phyloP scores from a whole-genome alignment of 768 basidiomycete genomes.

The Roridomyces roridus region DNA sequence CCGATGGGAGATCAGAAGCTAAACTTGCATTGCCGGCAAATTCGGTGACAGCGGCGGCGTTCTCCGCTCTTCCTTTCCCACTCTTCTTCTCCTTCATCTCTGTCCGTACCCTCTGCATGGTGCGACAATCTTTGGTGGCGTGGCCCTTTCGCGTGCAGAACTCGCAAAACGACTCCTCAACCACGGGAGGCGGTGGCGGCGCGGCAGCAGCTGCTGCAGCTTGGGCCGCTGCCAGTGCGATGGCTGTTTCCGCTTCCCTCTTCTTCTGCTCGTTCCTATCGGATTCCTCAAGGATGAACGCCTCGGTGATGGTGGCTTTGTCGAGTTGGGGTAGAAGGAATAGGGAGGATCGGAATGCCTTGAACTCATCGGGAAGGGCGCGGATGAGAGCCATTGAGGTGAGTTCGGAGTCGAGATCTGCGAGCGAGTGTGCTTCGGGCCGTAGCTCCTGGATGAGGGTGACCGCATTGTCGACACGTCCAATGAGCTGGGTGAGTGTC shows the following conservation, averaged over 20 bases:
- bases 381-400: too few species aligned
- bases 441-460: constrained; percentile 25
- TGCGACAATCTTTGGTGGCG: too few species aligned
- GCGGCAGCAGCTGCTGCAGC: neutral
- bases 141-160: too few species aligned
- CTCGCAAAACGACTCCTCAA: constrained; percentile 7
- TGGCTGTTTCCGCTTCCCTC: neutral
- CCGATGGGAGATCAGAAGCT: neutral
- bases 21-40: constrained; percentile 25
- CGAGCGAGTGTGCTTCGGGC: constrained; percentile 14
- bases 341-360: constrained; percentile 14
- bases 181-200: neutral
- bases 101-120: too few species aligned
- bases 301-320: constrained; percentile 10
- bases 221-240: neutral
- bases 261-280: neutral
- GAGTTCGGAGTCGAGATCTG: constrained; percentile 27
- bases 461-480: constrained; percentile 22
- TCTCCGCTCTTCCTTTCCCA: neutral
- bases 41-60: constrained; percentile 8
- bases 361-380: constrained; percentile 29
- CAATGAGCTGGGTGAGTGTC: constrained; percentile 14
- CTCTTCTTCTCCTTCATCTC: neutral
- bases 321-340: too few species aligned
- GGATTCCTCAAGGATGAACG: constrained; percentile 13